These are phyloP conservation scores for Rhizopus arrhizus DNA, from an alignment of 371 early-diverging fungal genomes.

Conservation along the genomic window DNA sequence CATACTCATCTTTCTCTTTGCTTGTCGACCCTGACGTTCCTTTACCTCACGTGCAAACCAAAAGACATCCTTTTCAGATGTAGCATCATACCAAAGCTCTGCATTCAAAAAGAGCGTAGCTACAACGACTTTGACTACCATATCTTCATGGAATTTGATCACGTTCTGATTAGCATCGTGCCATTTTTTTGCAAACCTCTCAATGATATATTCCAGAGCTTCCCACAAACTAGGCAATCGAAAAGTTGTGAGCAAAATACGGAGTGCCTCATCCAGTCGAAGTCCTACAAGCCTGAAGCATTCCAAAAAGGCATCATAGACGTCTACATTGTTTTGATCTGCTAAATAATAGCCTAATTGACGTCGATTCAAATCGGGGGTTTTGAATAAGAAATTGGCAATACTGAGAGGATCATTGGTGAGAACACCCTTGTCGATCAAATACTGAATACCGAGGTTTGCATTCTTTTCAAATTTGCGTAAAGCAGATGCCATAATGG, in stretches of 20 bases:
- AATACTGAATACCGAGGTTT: slow-evolving; percentile 66
- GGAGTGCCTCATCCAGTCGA: slow-evolving; percentile 79
- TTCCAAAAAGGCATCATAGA: slow-evolving; percentile 75
- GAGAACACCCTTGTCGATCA: slow-evolving; percentile 72
- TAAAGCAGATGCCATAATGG: slow-evolving; percentile 60
- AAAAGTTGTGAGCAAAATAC: slow-evolving; percentile 74
- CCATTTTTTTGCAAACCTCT: slow-evolving; percentile 81
- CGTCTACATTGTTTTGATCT: slow-evolving; percentile 55
- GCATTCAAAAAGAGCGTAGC: slow-evolving; percentile 88
- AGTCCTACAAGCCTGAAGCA: slow-evolving; percentile 74
- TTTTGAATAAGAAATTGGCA: slow-evolving; percentile 83
- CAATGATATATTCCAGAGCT: slow-evolving; percentile 77
- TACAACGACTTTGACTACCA: slow-evolving; percentile 77
- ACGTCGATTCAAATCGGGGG: slow-evolving; percentile 75
- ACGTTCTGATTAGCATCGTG: slow-evolving; percentile 63
- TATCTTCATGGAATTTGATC: slow-evolving; percentile 61
- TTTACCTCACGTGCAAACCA: slow-evolving; percentile 51
- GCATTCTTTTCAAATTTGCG: slow-evolving; percentile 76
- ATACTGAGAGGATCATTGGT: slow-evolving; percentile 70
- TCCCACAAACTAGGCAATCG: slow-evolving; percentile 76
- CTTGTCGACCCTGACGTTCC: slow-evolving; percentile 40
- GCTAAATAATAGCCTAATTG: slow-evolving; percentile 70
- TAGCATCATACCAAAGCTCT: slow-evolving; percentile 76
- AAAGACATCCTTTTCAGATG: slow-evolving; percentile 51
- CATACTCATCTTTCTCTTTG: slow-evolving; percentile 36